A percentile compares a stretch with the other conserved stretches of the same genome.
Evolutionary conservation across 805 yeast species (phyloP).

Genomic region (Kockiozyma suomiensis): DNA sequence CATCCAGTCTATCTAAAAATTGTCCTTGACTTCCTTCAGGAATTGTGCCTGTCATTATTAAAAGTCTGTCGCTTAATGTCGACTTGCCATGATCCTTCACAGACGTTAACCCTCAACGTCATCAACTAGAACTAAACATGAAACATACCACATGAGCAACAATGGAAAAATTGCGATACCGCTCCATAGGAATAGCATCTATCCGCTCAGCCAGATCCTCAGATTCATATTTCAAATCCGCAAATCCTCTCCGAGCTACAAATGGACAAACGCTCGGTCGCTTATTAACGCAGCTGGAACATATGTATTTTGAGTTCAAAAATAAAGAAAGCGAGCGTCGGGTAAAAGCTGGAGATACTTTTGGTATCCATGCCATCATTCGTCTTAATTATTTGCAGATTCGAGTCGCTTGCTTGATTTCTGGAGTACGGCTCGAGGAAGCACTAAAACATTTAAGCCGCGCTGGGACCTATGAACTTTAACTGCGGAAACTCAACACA

Average conservation of each 20-base stretch:
- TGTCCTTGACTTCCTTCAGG: slow-evolving; percentile 71
- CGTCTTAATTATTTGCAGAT: no score
- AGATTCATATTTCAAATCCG: not conserved
- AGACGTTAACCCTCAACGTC: not conserved
- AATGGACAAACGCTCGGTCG: not conserved
- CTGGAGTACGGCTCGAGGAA: no score
- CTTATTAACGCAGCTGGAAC: not conserved
- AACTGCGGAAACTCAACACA: no score
- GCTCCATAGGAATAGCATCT: slow-evolving; percentile 74
- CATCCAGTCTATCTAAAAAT: slow-evolving; percentile 88
- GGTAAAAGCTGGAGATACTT: no score
- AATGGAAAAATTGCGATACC: slow-evolving; percentile 87
- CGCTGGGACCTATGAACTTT: no score
- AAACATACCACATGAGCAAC: slow-evolving; percentile 76
- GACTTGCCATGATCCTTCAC: slow-evolving; percentile 61
- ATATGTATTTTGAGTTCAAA: no score
- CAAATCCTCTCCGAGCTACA: not conserved
- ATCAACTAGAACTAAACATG: not conserved
- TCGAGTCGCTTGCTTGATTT: no score
- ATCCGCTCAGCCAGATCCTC: slow-evolving; percentile 58
- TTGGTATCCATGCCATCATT: no score
- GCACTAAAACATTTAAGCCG: not conserved
- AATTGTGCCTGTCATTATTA: slow-evolving; percentile 88
- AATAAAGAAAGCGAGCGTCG: no score
- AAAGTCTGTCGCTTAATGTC: slow-evolving; percentile 81